Base-by-base conservation (phyloP, 768 basidiomycete genomes). In the Rhodosporidiobolus odoratus region DNA sequence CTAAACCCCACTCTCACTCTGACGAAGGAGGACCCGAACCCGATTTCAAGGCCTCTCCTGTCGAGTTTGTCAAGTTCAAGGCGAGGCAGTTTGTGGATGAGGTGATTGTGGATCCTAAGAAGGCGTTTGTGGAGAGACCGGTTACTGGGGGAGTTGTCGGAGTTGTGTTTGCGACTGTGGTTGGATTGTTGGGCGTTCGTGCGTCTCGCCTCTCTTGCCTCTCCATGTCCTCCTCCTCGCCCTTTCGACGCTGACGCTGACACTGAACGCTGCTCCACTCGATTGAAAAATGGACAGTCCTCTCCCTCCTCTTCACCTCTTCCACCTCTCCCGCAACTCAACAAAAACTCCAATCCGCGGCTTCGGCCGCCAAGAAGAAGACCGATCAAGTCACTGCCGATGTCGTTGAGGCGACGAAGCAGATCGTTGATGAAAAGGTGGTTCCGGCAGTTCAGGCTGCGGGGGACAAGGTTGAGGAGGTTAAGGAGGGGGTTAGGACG, bases 61-160 rank as follows among this genome's bases (percentile, higher is more conserved):
- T 90, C 76, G 86, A 83, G 68, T 93, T 88, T 83, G 84, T 92
- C 77, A 90, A 91, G 78, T 81, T 83, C 76, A 88, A 88, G 82
- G 85, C 88, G 56, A 83, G 88, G 77, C 83, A 84, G 80, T 99
- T 99, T 85, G 80, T 94, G 72, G 89, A 90, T 58, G 82, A 86
- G 68, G 89, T 86, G 73, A 86, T 86, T 78, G 79, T 84, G 56
- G 87, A 95, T 80, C 93, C 92, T 35, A 77, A 91, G 62, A 80
- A 80, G 34, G 94, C 96, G 50, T 84, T 97, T 84, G 90, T 89
- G 84, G 83, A 88, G 47, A 87, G 93, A 78, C 93, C 94, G 57
- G 89, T 93, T 81, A 90, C 90, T 61, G 92, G 87, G 75, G 88
- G 84, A 56, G 90, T 86, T 71, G 83, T 97, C 74, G 75, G 61